Base-by-base conservation (phyloP, 139 green algal species). In the Dunaliella primolecta region DNA sequence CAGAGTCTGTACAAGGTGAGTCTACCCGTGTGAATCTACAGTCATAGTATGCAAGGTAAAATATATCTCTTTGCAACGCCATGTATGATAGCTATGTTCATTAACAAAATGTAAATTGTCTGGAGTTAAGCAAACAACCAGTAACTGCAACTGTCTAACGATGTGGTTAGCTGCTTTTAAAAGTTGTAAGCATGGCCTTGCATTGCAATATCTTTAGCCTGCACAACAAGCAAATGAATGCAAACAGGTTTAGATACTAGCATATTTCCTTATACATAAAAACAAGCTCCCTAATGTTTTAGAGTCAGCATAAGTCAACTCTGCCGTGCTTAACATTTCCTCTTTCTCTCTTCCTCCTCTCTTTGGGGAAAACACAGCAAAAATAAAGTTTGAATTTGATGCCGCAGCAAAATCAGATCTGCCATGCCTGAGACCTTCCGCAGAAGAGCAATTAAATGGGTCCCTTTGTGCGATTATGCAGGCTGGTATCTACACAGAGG, bases 1-100 rank as follows among this genome's bases (percentile, higher is more conserved):
- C 92, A 96, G 80, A 84, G 86, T 11, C 76, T 96, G 29, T 95
- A 91, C 87, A 95, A 95, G 89, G 91, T 93, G 79, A 3, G 86
- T 27, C 46, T 15, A 64, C 46, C 15, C 46, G 7, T 64, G 46
- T 64, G 7, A 64, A 15, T 15, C 15, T 64, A 15, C 7, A 25
- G 46, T 7, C 46, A 15, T 64, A 64, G 46, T 25, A 25, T 64
- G 46, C 46, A 25, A 15, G 46, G 46, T 64, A 64, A 64, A 7
- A 7, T 64, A 25, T 64, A 64, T 64, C 46, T 64, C 7, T 7
- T 15, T 64, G 7, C 15, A 7, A 64, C 7, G 46, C 46, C 46
- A 64, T 25, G 46, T 64, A 64, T n/a, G n/a, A n/a, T n/a, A n/a
- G n/a, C n/a, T n/a, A n/a, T n/a, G n/a, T n/a, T n/a, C n/a, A n/a